These are phyloP conservation scores for Mycosarcoma maydis DNA, from an alignment of 1,284 basidiomycete species.

Conservation along the genomic window DNA sequence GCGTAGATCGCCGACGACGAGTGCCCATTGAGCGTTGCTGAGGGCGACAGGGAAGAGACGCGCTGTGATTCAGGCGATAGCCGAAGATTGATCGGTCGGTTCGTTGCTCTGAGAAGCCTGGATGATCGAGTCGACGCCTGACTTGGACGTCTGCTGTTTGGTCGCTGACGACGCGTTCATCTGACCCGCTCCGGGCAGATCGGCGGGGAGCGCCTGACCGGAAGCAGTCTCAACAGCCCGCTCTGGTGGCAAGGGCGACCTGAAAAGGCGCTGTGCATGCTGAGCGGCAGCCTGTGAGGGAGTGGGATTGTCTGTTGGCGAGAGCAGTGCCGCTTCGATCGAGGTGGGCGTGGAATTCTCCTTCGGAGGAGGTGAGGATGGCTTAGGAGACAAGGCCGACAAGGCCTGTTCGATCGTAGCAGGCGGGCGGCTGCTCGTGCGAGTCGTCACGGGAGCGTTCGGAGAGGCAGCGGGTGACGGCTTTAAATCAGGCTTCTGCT, in stretches of 20 bases:
- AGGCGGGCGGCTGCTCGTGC: constrained; percentile 1
- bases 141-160: constrained; percentile 39
- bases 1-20: too few species aligned
- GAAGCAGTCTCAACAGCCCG: constrained; percentile 27
- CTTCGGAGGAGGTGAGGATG: constrained; percentile 7
- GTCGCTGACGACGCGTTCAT: constrained; percentile 38
- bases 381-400: constrained; percentile 6
- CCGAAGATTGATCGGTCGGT: constrained; percentile 30
- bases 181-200: constrained; percentile 35
- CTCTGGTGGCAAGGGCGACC: constrained; percentile 23
- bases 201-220: constrained; percentile 30
- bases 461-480: constrained; percentile 1
- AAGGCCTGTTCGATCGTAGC: constrained; percentile 13
- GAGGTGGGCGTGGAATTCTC: constrained; percentile 20
- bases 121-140: constrained; percentile 36
- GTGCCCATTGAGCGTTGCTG: too few species aligned
- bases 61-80: constrained; percentile 15
- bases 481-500: constrained; percentile 8
- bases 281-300: constrained; percentile 33
- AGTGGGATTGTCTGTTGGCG: constrained; percentile 35
- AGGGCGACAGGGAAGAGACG: too few species aligned
- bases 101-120: constrained; percentile 26
- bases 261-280: constrained; percentile 19
- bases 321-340: constrained; percentile 35
- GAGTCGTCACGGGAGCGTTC: not conserved